Evolutionary conservation across 805 yeast genomes (phyloP).

Genomic region (Citeromyces nyonsensis): DNA sequence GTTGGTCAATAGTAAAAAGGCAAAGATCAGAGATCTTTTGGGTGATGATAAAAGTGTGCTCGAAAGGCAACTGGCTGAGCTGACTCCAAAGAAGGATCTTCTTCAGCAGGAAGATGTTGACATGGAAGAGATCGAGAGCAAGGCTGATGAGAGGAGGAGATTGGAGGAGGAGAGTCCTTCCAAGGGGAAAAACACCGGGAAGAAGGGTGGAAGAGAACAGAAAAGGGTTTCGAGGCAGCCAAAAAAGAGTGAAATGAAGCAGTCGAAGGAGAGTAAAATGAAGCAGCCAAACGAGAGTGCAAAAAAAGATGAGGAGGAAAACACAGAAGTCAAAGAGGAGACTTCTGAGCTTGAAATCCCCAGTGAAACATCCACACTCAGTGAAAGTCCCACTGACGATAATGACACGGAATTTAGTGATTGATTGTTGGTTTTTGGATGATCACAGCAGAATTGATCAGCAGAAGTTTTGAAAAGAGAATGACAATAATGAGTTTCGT

Average conservation of each 20-base stretch:
- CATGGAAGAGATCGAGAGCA: neutral
- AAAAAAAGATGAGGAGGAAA: too few relatives aligned
- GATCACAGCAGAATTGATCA: too few relatives aligned
- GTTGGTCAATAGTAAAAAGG: slow-evolving; percentile 1
- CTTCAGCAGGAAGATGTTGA: neutral
- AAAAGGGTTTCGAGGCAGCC: too few relatives aligned
- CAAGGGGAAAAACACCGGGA: too few relatives aligned
- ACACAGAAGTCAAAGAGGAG: neutral
- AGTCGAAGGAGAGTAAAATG: too few relatives aligned
- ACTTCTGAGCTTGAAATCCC: neutral
- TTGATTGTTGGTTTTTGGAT: too few relatives aligned
- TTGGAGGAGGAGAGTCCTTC: neutral
- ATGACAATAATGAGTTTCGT: too few relatives aligned
- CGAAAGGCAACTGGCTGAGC: neutral
- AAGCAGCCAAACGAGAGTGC: too few relatives aligned
- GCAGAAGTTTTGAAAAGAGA: too few relatives aligned
- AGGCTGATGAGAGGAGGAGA: neutral
- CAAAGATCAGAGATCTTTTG: neutral
- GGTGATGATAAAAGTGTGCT: neutral
- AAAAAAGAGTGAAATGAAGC: too few relatives aligned
- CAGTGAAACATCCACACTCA: slow-evolving; percentile 1
- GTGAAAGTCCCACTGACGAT: neutral
- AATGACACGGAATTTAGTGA: slow-evolving; percentile 1
- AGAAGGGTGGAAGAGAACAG: too few relatives aligned
- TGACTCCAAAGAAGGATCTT: neutral